Conservation (phyloP, 1,284 basidiomycete species). For the Neolentinus lepideus region DNA sequence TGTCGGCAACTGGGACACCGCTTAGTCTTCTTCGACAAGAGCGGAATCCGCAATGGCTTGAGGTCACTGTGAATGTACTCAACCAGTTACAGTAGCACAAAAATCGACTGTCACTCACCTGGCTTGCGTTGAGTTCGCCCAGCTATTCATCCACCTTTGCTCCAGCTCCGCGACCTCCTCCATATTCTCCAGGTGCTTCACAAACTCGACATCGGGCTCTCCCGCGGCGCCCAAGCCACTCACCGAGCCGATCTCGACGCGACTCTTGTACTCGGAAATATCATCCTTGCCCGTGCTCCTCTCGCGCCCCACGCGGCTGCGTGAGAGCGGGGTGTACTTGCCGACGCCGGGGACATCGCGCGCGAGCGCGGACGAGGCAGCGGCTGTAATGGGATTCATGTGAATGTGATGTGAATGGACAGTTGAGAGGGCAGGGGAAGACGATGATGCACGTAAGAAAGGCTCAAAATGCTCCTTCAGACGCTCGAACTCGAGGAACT, state of each 20-base stretch:
- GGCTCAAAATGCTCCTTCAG: conserved; percentile 94
- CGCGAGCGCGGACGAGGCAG: conserved; percentile 75
- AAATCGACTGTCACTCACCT: conserved; percentile 38
- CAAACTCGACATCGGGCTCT: conserved; percentile 62
- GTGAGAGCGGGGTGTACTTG: conserved; percentile 61
- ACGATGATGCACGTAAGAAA: conserved; percentile 73
- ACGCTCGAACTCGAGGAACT: conserved; percentile 83
- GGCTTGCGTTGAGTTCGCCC: conserved; percentile 60
- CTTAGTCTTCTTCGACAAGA: conserved; percentile 91
- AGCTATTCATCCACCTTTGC: conserved; percentile 78
- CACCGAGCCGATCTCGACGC: conserved; percentile 54
- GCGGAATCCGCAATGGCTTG: conserved; percentile 81
- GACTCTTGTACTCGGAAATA: conserved; percentile 63
- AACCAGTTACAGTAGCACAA: conserved; percentile 6
- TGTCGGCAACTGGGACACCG: conserved; percentile 92
- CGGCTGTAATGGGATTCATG: conserved; percentile 75
- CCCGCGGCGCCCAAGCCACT: conserved; percentile 48
- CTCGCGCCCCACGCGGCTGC: conserved; percentile 47
- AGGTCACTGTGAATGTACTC: conserved; percentile 50
- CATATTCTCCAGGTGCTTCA: conserved; percentile 53
- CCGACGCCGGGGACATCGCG: conserved; percentile 74
- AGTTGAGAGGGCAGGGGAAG: conserved; percentile 44
- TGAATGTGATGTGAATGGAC: conserved; percentile 54
- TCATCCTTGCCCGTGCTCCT: conserved; percentile 64
- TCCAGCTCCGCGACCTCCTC: conserved; percentile 67